Percentiles rank a stretch among this genome's conserved stretches.
phyloP scores from a whole-genome alignment of 1,139 yeast species.

The Blastobotrys serpentis region DNA sequence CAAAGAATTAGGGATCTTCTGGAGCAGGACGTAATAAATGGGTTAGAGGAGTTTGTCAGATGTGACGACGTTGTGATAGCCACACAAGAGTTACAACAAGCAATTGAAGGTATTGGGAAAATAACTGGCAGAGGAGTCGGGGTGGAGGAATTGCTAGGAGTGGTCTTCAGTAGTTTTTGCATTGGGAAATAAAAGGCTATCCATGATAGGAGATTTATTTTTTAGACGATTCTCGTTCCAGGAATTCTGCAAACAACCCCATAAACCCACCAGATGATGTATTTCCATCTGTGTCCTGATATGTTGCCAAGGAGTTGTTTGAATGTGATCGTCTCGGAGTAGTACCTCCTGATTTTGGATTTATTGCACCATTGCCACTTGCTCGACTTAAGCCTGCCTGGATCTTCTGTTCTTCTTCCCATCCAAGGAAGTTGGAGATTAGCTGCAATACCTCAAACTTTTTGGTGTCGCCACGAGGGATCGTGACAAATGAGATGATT shows the following conservation, averaged over 20 bases:
- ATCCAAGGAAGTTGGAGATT: slow-evolving; percentile 75
- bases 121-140: slow-evolving; percentile 90
- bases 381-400: slow-evolving; percentile 75
- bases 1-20: slow-evolving; percentile 73
- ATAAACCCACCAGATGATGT: slow-evolving; percentile 67
- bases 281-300: slow-evolving; percentile 31
- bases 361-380: slow-evolving; percentile 30
- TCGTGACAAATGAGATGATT: slow-evolving; percentile 75
- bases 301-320: slow-evolving; percentile 17
- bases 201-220: slow-evolving; percentile 9
- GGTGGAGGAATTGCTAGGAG: slow-evolving; percentile 86
- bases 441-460: slow-evolving; percentile 88
- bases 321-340: slow-evolving; percentile 25
- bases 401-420: slow-evolving; percentile 81
- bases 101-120: slow-evolving; percentile 86
- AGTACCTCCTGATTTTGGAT: slow-evolving; percentile 14
- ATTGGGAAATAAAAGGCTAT: slow-evolving; percentile 72
- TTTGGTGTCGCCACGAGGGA: slow-evolving; percentile 92
- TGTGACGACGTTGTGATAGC: slow-evolving; percentile 77
- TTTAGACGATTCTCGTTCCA: slow-evolving; percentile 60
- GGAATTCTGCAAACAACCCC: slow-evolving; percentile 83
- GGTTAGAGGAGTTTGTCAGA: slow-evolving; percentile 60
- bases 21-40: slow-evolving; percentile 67
- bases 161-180: slow-evolving; percentile 87
- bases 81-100: slow-evolving; percentile 67